Evolutionary conservation across 257 asterid species (phyloP).

Genomic region (Phtheirospermum japonicum): DNA sequence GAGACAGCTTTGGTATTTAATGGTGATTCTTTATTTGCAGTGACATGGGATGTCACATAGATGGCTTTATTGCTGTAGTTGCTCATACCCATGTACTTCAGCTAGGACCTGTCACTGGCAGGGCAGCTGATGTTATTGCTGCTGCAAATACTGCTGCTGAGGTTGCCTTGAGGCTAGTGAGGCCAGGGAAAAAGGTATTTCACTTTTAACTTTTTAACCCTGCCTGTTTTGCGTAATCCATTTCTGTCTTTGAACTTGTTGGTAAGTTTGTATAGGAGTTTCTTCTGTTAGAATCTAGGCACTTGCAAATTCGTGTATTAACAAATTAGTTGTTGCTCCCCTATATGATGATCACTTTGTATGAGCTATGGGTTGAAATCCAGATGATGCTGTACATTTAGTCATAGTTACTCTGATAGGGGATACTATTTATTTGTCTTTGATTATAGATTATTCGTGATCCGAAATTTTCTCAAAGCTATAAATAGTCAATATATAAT

Average conservation of each 20-base stretch:
- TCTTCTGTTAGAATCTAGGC: neutral
- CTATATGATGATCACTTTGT: slow-evolving; percentile 34
- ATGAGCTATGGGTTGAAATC: slow-evolving; percentile 39
- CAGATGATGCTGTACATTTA: slow-evolving; percentile 35
- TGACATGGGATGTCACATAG: slow-evolving; percentile 94
- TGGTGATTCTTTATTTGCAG: slow-evolving; percentile 37
- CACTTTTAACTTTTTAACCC: neutral
- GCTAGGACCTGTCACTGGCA: slow-evolving; percentile 81
- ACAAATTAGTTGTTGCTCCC: slow-evolving; percentile 14
- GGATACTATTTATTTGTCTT: slow-evolving; percentile 1
- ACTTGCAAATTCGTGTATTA: neutral
- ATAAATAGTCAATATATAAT: no score
- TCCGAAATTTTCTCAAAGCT: no score
- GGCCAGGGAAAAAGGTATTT: slow-evolving; percentile 84
- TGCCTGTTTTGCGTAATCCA: neutral
- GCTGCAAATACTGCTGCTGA: slow-evolving; percentile 97
- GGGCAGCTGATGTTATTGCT: slow-evolving; percentile 86
- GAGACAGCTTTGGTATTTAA: neutral
- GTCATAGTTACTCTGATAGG: slow-evolving; percentile 59
- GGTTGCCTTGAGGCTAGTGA: slow-evolving; percentile 86
- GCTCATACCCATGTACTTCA: slow-evolving; percentile 84
- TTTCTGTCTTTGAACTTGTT: neutral
- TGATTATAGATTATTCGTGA: no score
- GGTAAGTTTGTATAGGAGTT: neutral
- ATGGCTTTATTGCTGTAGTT: slow-evolving; percentile 88